These are phyloP conservation scores for Apiotrichum veenhuisii DNA, from an alignment of 1,284 basidiomycete species.

Conservation along the genomic window DNA sequence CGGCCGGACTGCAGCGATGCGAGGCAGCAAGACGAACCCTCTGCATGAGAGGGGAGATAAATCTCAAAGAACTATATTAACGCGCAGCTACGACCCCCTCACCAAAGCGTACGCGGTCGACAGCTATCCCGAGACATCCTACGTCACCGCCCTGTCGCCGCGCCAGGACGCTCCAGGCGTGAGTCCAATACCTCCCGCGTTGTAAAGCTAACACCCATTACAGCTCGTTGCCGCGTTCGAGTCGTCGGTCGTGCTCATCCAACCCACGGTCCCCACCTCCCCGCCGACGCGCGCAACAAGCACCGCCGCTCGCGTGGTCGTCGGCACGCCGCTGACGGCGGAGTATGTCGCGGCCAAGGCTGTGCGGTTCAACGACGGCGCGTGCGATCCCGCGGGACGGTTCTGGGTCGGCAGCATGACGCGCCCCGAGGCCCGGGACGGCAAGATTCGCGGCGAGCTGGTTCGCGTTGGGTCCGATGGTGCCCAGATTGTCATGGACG, in stretches of 20 bases:
- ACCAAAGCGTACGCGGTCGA: slow-evolving; percentile 31
- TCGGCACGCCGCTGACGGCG: slow-evolving; percentile 23
- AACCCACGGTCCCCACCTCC: background rate
- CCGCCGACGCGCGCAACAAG: background rate
- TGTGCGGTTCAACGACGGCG: slow-evolving; percentile 49
- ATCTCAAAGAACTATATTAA: too few species aligned
- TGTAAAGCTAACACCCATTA: background rate
- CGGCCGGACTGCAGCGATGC: too few species aligned
- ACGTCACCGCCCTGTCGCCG: slow-evolving; percentile 34
- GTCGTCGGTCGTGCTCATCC: slow-evolving; percentile 16
- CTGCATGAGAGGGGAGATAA: too few species aligned
- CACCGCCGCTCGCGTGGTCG: slow-evolving; percentile 8
- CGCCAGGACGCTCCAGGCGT: slow-evolving; percentile 29
- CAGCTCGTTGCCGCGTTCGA: slow-evolving; percentile 17
- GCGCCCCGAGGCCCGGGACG: slow-evolving; percentile 18
- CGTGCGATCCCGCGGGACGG: slow-evolving; percentile 40
- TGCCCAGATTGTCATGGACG: slow-evolving; percentile 25
- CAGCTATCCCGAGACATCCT: slow-evolving; percentile 33
- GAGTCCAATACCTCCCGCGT: slow-evolving; percentile 11
- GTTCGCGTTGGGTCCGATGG: slow-evolving; percentile 36
- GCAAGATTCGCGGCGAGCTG: slow-evolving; percentile 30
- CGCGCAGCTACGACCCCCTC: slow-evolving; percentile 29
- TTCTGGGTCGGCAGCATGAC: slow-evolving; percentile 42
- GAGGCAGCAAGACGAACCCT: too few species aligned
- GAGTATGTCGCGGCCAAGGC: slow-evolving; percentile 17